Base-by-base conservation (phyloP, 345 rosid genomes). In the sweet orange (Citrus sinensis) region DNA sequence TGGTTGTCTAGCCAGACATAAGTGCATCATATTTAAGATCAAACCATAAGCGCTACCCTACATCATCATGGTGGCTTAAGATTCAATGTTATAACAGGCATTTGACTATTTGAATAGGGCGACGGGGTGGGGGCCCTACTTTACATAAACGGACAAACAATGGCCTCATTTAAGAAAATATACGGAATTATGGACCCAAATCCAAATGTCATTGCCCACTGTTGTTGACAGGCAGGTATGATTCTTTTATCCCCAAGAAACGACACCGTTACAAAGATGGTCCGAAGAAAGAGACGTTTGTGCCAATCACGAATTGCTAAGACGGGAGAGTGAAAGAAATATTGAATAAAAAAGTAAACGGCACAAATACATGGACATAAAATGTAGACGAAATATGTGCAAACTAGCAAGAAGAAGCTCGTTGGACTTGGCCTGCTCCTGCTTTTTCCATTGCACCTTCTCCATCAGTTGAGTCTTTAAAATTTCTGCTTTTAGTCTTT, bases 261-360 rank as follows among this genome's bases (percentile, higher is more conserved):
- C 65, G 75, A 19, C 75, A 14, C 49, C 75, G 75, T 72, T 51
- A 5, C 34, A 70, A 51, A 51, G 7, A n/a, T 20, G 22, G 35
- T 25, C 7, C 9, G 9, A 10, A 54, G 34, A 1, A 32, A 19
- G 19, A 22, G 46, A 56, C 37, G 75, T 72, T 72, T 56, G 40
- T 56, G 75, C 75, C 75, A 32, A 72, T 56, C 75, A 72, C 75
- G 75, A 71, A 71, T 54, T 71, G 56, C 56, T 71, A 63, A 71
- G 56, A 54, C 9, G 3, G 0, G 49, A 13, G 51, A 11, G 51
- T 46, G 51, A 46, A 46, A 46, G 60, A 55, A 55, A 32, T 0
- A 34, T 54, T 54, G 20, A 54, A 54, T 16, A 0, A 54, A 17
- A 39, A 68, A 62, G 77, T 76, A 81, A 71, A 76, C 73, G 83